A percentile compares a stretch with the other conserved stretches of the same genome.
Conservation (phyloP, 2,329 filamentous ascomycete species). For the Ophiocordyceps camponoti-saundersi region DNA sequence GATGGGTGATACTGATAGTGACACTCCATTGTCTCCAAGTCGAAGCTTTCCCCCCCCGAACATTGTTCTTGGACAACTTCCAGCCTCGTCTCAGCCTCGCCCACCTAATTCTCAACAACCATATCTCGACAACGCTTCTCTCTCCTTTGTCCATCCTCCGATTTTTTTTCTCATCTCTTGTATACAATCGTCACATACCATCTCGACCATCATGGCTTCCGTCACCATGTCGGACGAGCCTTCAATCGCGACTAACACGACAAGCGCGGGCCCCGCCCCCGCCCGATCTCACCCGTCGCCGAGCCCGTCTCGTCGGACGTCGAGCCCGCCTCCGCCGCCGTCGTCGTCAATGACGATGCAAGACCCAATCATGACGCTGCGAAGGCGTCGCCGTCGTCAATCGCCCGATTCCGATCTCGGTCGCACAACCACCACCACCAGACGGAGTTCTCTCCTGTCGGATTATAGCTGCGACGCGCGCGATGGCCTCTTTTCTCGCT, state of each 20-base stretch:
- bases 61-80: no score
- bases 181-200: no score
- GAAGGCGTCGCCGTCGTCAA: neutral
- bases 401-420: neutral
- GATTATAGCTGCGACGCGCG: slow-evolving; percentile 57
- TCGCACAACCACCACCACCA: neutral
- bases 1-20: no score
- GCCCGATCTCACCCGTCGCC: neutral
- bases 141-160: no score
- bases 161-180: no score
- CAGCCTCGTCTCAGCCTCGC: no score
- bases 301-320: slow-evolving; percentile 11
- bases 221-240: slow-evolving; percentile 29
- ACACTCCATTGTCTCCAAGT: no score
- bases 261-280: no score
- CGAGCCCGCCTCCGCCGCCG: slow-evolving; percentile 21
- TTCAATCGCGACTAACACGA: neutral
- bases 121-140: no score
- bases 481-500: slow-evolving; percentile 40
- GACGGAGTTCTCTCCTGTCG: slow-evolving; percentile 31
- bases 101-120: no score
- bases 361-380: neutral
- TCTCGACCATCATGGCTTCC: slow-evolving; percentile 28
- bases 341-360: neutral
- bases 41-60: no score